These are phyloP conservation scores for Arabidopsis arenosa DNA, from an alignment of 345 rosid species.

Conservation along the genomic window DNA sequence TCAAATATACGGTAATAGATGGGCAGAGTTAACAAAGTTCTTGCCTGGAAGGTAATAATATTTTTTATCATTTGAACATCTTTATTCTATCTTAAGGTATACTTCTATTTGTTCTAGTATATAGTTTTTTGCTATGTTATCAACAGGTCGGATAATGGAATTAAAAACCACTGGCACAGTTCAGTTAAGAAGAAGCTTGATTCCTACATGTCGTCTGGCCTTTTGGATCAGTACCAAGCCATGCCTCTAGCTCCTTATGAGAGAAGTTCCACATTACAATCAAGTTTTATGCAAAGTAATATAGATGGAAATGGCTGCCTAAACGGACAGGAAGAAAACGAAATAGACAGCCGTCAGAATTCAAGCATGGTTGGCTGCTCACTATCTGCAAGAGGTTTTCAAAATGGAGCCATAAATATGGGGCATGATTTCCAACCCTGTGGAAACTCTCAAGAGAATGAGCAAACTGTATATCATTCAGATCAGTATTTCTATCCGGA, in stretches of 20 bases:
- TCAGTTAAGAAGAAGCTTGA: slow-evolving; percentile 97
- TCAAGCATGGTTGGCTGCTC: slow-evolving; percentile 61
- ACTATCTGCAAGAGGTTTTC: slow-evolving; percentile 60
- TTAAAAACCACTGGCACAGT: slow-evolving; percentile 99
- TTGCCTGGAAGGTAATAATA: slow-evolving; percentile 91
- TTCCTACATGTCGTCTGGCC: slow-evolving; percentile 87
- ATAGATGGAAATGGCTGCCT: slow-evolving; percentile 60
- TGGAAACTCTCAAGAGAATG: slow-evolving; percentile 56
- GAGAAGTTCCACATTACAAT: slow-evolving; percentile 54
- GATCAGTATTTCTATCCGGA: slow-evolving; percentile 62
- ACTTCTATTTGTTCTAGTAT: slow-evolving; percentile 19
- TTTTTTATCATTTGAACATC: slow-evolving; percentile 21
- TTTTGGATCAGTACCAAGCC: slow-evolving; percentile 80
- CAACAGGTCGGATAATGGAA: slow-evolving; percentile 96
- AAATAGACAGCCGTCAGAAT: slow-evolving; percentile 72
- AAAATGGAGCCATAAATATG: slow-evolving; percentile 48
- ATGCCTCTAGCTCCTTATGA: slow-evolving; percentile 72
- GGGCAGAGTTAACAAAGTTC: slow-evolving; percentile 98
- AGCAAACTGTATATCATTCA: slow-evolving; percentile 65
- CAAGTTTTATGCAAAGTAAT: slow-evolving; percentile 60
- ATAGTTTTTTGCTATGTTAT: slow-evolving; percentile 36
- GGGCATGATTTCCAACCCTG: slow-evolving; percentile 51
- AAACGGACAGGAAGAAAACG: slow-evolving; percentile 57
- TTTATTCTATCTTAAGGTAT: not conserved
- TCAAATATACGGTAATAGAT: slow-evolving; percentile 93